Conservation (phyloP, 2,329 filamentous ascomycete genomes). For the Pseudogymnoascus sp. region DNA sequence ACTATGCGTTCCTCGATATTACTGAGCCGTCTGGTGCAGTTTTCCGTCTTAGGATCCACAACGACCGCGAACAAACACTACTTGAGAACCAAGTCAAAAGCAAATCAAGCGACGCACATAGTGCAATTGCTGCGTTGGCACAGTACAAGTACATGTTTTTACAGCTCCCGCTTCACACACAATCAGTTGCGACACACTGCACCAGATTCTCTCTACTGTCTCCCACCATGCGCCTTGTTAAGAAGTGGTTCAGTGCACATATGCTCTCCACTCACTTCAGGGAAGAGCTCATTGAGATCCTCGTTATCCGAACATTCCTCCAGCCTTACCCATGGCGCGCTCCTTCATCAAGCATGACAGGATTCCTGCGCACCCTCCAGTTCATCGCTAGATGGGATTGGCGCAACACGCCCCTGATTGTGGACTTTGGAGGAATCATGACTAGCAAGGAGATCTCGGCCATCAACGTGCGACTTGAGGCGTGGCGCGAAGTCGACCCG, state of each 20-base stretch:
- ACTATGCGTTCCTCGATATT: constrained; percentile 76
- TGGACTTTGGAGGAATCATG: constrained; percentile 64
- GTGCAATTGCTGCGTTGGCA: constrained; percentile 58
- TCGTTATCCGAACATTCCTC: constrained; percentile 70
- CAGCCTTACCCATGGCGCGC: constrained; percentile 71
- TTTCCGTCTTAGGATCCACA: constrained; percentile 81
- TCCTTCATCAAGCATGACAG: constrained; percentile 68
- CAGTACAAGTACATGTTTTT: constrained; percentile 63
- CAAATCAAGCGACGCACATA: constrained; percentile 54
- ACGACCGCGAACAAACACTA: constrained; percentile 75
- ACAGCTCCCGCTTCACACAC: constrained; percentile 68
- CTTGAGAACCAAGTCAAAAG: constrained; percentile 72
- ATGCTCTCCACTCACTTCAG: constrained; percentile 68
- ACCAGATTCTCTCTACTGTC: constrained; percentile 75
- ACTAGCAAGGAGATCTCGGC: constrained; percentile 49
- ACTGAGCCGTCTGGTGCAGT: constrained; percentile 60
- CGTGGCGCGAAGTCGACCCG: constrained; percentile 83
- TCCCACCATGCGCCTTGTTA: constrained; percentile 72
- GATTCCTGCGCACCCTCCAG: constrained; percentile 70
- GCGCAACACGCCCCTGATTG: constrained; percentile 70
- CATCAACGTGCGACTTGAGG: constrained; percentile 64
- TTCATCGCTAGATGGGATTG: constrained; percentile 88
- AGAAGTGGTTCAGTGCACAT: constrained; percentile 83
- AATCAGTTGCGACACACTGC: constrained; percentile 70
- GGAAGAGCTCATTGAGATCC: constrained; percentile 75